Base-by-base conservation (phyloP, 208 protist species). In the Novymonas esmeraldas region DNA sequence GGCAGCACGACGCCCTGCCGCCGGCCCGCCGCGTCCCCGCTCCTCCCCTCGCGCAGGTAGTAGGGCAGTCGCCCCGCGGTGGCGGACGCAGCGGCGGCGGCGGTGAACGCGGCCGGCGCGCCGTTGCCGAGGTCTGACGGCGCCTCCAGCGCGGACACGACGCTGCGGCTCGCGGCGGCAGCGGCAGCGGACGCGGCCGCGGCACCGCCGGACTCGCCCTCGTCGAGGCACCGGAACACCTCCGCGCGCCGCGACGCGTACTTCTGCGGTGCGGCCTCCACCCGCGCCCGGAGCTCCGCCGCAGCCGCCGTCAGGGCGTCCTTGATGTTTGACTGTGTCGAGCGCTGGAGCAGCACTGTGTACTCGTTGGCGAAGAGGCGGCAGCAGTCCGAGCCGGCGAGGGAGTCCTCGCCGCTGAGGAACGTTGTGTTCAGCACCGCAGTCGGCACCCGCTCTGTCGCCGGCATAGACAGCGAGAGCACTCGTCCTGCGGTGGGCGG, bases 341-440 rank as follows among this genome's bases (percentile, higher is more conserved):
- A 57, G 2, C 67, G 59, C 61, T 71, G 75, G 6, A 51, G 48
- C 24, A 74, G 10, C 0, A 51, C 28, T 20, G 89, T 95, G 69
- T 85, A 93, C 63, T 95, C 89, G 60, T 84, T 93, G 45, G 84
- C 84, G 31, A 93, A 77, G 14, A 90, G 38, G 11, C 86, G 78
- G 22, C 75, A 59, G 58, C 84, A 95, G 69, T 95, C 89, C 11
- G 77, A 76, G 6, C 84, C 89, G 6, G 81, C 76, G 14, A 78
- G 70, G 16, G 78, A 59, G 56, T 86, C 83, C 14, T 77, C 80
- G 22, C 54, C 60, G 20, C 67, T 66, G 33, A 95, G 61, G 58
- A 94, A 90, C 0, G 85, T 90, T 13, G 75, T 44, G 67, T 95
- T 81, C 42, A 83, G 64, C 0, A 95, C 56, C 55, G 86, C 44